Percentiles rank a stretch among this genome's conserved stretches.
Evolutionary conservation across 345 rosid genomes (phyloP).

Genomic region (Geranium rotundifolium): DNA sequence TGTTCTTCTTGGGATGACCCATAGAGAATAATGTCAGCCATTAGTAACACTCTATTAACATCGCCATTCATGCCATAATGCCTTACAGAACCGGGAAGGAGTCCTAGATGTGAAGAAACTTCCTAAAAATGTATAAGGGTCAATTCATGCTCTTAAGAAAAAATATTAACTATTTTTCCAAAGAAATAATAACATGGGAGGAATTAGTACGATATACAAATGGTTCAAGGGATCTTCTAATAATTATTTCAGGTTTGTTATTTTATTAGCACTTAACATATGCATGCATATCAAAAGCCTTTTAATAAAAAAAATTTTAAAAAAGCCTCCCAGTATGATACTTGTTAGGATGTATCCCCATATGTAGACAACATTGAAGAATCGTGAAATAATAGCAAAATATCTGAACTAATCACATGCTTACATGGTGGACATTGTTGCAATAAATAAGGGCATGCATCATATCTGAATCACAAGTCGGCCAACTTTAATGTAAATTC

Average conservation of each 20-base stretch:
- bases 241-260: no score
- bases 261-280: no score
- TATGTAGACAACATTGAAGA: no score
- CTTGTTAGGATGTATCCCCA: no score
- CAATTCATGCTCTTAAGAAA: background rate
- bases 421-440: background rate
- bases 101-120: conserved; percentile 66
- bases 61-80: conserved; percentile 71
- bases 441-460: no score
- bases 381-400: no score
- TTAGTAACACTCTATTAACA: conserved; percentile 51
- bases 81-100: conserved; percentile 49
- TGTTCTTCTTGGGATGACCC: conserved; percentile 94
- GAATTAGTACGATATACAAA: background rate
- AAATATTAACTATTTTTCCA: background rate
- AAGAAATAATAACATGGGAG: background rate
- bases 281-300: no score
- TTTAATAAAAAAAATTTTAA: no score
- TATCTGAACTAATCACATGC: no score
- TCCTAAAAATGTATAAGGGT: conserved; percentile 33
- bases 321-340: no score
- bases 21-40: conserved; percentile 85
- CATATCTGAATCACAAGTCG: background rate
- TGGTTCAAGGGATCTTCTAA: no score
- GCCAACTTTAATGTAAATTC: background rate